phyloP scores from a whole-genome alignment of 345 rosid species.

The Aquilaria yunnanensis region DNA sequence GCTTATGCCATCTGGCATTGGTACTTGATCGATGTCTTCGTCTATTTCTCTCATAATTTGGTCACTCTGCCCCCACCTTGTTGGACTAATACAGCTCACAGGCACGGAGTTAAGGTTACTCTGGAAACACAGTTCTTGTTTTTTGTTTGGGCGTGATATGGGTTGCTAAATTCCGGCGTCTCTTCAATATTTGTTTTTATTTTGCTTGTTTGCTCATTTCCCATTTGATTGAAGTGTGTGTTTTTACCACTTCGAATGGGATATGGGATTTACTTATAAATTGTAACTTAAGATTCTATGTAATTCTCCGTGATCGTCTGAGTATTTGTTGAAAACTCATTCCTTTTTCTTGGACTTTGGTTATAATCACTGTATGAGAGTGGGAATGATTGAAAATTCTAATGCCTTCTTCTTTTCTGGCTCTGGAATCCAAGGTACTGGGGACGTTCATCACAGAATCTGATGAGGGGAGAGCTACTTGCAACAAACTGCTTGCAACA shows the following conservation, averaged over 20 bases:
- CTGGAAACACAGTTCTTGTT: background rate
- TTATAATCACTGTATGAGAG: background rate
- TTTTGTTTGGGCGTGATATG: background rate
- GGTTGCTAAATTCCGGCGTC: background rate
- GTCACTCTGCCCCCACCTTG: constrained; percentile 92
- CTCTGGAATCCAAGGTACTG: constrained; percentile 45
- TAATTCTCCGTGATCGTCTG: too few species aligned
- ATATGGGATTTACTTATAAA: too few species aligned
- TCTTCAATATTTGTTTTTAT: background rate
- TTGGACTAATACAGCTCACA: constrained; percentile 88
- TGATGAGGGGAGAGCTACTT: constrained; percentile 59
- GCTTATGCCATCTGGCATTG: constrained; percentile 84
- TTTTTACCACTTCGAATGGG: too few species aligned
- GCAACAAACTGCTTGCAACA: constrained; percentile 53
- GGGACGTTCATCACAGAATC: constrained; percentile 89
- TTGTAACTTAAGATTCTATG: too few species aligned
- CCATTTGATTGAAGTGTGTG: background rate
- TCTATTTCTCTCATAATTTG: constrained; percentile 69
- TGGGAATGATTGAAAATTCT: background rate
- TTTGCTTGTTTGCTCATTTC: background rate
- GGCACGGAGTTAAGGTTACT: constrained; percentile 78
- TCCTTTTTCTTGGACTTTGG: background rate
- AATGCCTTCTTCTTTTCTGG: constrained; percentile 8
- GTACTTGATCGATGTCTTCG: constrained; percentile 83
- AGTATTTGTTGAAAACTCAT: too few species aligned